Evolutionary conservation across 768 basidiomycete species (phyloP).

Genomic region (Tylopilus sp.): DNA sequence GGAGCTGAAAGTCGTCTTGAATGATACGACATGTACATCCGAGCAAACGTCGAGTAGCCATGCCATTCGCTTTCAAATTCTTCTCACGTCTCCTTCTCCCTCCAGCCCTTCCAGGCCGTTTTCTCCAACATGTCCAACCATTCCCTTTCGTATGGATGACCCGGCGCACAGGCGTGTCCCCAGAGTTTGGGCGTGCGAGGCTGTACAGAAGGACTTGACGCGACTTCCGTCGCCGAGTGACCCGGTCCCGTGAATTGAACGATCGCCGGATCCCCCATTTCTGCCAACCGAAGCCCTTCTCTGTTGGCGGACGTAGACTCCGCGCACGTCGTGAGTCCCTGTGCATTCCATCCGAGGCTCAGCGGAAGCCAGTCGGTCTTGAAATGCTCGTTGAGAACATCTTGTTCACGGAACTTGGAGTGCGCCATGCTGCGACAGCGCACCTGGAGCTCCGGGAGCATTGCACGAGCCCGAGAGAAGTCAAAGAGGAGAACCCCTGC

Average conservation of each 20-base stretch:
- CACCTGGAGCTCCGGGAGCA: conserved; percentile 24
- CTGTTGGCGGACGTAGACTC: conserved; percentile 34
- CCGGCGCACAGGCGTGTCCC: conserved; percentile 52
- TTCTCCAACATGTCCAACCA: conserved; percentile 45
- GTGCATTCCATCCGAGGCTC: conserved; percentile 50
- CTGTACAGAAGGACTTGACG: conserved; percentile 51
- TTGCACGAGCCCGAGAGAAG: conserved; percentile 36
- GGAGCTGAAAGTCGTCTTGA: neutral
- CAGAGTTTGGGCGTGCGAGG: conserved; percentile 55
- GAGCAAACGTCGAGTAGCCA: neutral
- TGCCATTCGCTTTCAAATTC: conserved; percentile 10
- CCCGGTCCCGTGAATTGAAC: conserved; percentile 61
- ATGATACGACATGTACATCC: neutral
- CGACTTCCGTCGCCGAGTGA: conserved; percentile 41
- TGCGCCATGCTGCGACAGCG: conserved; percentile 26
- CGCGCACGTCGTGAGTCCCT: conserved; percentile 55
- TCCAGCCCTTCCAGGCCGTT: conserved; percentile 43
- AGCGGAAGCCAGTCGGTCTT: conserved; percentile 40
- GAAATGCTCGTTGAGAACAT: conserved; percentile 48
- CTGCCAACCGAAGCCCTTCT: conserved; percentile 28
- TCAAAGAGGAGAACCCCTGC: conserved; percentile 53
- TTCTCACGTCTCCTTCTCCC: conserved; percentile 21
- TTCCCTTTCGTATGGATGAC: conserved; percentile 44
- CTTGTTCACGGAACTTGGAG: conserved; percentile 44
- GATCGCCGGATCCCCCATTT: conserved; percentile 41